These are phyloP conservation scores for Barnettozyma californica DNA, from an alignment of 805 yeast genomes.

Conservation along the genomic window DNA sequence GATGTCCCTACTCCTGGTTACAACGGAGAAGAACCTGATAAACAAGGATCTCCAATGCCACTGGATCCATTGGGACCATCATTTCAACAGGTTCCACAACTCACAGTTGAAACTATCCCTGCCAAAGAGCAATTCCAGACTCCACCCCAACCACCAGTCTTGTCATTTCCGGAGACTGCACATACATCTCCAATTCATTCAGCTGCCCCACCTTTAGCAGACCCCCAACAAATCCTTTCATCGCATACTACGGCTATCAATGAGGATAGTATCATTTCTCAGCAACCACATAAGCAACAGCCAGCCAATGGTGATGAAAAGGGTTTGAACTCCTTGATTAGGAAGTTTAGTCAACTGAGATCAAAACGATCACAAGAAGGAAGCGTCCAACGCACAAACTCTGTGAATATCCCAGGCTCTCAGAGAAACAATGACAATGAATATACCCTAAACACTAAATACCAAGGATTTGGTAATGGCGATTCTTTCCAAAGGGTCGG, in stretches of 20 bases:
- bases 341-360: slow-evolving; percentile 27
- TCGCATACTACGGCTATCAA: slow-evolving; percentile 36
- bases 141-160: slow-evolving; percentile 37
- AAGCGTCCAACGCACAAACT: slow-evolving; percentile 6
- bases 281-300: slow-evolving; percentile 29
- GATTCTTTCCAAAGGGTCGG: slow-evolving; percentile 23
- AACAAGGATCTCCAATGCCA: slow-evolving; percentile 6
- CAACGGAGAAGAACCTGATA: slow-evolving; percentile 12
- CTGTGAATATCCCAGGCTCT: slow-evolving; percentile 4
- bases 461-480: slow-evolving; percentile 8
- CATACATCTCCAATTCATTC: slow-evolving; percentile 47
- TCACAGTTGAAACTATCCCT: not conserved
- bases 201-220: slow-evolving; percentile 34
- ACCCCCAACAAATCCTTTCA: slow-evolving; percentile 38
- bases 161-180: slow-evolving; percentile 43
- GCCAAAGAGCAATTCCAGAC: slow-evolving; percentile 6
- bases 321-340: slow-evolving; percentile 26
- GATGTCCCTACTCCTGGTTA: slow-evolving; percentile 24
- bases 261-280: slow-evolving; percentile 26
- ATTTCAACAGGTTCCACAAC: not conserved
- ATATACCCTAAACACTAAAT: slow-evolving; percentile 2
- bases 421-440: not conserved
- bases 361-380: slow-evolving; percentile 8
- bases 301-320: slow-evolving; percentile 29
- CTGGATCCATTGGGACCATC: slow-evolving; percentile 4